Evolutionary conservation across 2,329 filamentous ascomycete species (phyloP).

Genomic region (Cladobotryum mycophilum): DNA sequence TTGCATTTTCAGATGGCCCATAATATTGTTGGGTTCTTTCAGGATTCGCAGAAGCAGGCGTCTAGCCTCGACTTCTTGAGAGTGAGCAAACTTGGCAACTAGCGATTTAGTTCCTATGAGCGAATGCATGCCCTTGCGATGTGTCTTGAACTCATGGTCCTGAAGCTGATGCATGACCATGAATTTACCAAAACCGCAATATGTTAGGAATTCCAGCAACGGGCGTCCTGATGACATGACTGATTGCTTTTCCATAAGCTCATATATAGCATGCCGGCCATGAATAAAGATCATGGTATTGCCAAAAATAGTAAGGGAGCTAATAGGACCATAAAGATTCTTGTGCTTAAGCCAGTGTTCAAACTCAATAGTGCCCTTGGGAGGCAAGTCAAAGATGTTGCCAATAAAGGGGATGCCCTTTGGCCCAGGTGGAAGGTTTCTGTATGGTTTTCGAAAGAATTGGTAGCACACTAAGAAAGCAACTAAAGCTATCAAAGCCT

Average conservation of each 20-base stretch:
- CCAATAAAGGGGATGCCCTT: constrained; percentile 36
- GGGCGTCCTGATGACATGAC: constrained; percentile 6
- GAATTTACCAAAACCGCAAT: constrained; percentile 1
- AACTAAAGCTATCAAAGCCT: neutral
- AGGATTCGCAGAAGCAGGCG: constrained; percentile 7
- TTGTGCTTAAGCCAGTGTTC: constrained; percentile 31
- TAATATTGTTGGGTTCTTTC: constrained; percentile 1
- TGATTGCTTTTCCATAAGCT: neutral
- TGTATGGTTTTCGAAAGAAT: neutral
- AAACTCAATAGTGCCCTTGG: constrained; percentile 23
- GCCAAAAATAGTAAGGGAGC: neutral
- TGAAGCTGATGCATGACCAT: neutral
- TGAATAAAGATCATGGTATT: constrained; percentile 1
- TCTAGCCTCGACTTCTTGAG: constrained; percentile 10
- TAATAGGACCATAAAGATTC: constrained; percentile 20
- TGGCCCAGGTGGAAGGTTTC: constrained; percentile 21
- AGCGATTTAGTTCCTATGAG: neutral
- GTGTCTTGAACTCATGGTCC: neutral
- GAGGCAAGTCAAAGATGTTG: constrained; percentile 40
- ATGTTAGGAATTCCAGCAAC: neutral
- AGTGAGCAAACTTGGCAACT: neutral
- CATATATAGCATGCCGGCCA: neutral
- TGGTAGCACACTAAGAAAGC: neutral
- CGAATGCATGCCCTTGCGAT: constrained; percentile 4
- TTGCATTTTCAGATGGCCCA: constrained; percentile 11